A percentile compares a stretch with the other conserved stretches of the same genome.
Evolutionary conservation across 2,329 filamentous ascomycete species (phyloP).

Genomic region (Aspergillus ochraceoroseus): DNA sequence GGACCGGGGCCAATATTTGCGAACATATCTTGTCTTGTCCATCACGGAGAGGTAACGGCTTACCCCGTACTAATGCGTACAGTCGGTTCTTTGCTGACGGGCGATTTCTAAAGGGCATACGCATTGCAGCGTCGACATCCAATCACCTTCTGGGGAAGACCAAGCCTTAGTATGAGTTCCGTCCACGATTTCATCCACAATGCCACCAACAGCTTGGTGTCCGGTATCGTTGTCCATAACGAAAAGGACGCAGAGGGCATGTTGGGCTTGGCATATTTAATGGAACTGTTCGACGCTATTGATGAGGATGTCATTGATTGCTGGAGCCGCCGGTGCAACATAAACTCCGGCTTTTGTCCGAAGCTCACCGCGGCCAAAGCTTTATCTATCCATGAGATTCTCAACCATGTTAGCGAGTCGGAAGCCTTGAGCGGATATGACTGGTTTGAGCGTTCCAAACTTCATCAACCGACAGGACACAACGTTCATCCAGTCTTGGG

Average conservation of each 20-base stretch:
- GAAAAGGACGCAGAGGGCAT: constrained; percentile 43
- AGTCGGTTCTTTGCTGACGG: too few species aligned
- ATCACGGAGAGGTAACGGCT: constrained; percentile 30
- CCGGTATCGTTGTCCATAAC: constrained; percentile 42
- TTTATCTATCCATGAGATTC: constrained; percentile 35
- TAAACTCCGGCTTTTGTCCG: constrained; percentile 61
- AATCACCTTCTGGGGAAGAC: constrained; percentile 42
- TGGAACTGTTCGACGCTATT: constrained; percentile 45
- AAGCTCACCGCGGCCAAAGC: constrained; percentile 62
- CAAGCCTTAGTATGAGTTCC: constrained; percentile 39
- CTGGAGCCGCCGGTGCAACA: constrained; percentile 49
- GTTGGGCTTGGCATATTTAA: constrained; percentile 42
- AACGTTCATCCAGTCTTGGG: constrained; percentile 26
- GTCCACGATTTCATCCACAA: constrained; percentile 40
- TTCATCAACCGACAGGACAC: constrained; percentile 18
- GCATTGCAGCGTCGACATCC: constrained; percentile 42
- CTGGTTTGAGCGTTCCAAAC: constrained; percentile 35
- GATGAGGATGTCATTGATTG: constrained; percentile 44
- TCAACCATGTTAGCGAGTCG: constrained; percentile 30
- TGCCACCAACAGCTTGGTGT: constrained; percentile 34
- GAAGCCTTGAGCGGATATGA: constrained; percentile 38
- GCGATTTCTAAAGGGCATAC: constrained; percentile 35
- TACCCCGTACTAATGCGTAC: neutral
- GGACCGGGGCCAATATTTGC: constrained; percentile 38
- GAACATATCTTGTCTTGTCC: constrained; percentile 37